A percentile compares a stretch with the other conserved stretches of the same genome.
Conservation (phyloP, 2,329 filamentous ascomycete species). For the Metarhizium sp. region DNA sequence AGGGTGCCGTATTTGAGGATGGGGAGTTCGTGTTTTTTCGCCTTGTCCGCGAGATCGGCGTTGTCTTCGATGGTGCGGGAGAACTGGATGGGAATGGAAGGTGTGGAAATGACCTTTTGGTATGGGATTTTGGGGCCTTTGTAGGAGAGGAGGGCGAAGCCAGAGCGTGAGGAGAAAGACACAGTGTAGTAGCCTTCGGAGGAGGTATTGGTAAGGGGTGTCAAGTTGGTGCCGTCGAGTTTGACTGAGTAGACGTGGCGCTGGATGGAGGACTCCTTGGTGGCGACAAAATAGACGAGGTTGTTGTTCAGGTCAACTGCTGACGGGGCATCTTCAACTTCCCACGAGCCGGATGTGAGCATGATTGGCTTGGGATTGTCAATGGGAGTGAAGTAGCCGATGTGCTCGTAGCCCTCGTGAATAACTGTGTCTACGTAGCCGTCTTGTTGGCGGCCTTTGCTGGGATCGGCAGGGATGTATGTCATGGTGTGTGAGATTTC, state of each 20-base stretch:
- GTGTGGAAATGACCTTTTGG: conserved; percentile 84
- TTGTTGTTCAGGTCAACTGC: conserved; percentile 78
- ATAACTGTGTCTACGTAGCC: conserved; percentile 92
- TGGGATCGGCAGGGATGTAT: conserved; percentile 76
- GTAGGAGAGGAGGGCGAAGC: conserved; percentile 79
- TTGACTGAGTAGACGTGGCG: conserved; percentile 87
- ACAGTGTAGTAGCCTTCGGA: conserved; percentile 70
- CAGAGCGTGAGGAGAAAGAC: conserved; percentile 74
- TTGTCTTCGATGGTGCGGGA: conserved; percentile 74
- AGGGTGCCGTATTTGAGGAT: conserved; percentile 75
- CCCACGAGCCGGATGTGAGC: conserved; percentile 85
- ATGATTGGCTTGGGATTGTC: conserved; percentile 74
- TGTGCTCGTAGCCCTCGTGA: conserved; percentile 76
- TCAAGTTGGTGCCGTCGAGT: conserved; percentile 66
- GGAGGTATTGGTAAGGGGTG: conserved; percentile 63
- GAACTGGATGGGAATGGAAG: conserved; percentile 54
- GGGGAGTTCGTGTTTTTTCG: conserved; percentile 71
- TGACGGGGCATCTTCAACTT: conserved; percentile 78
- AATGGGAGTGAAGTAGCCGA: conserved; percentile 86
- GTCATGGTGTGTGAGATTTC: conserved; percentile 81
- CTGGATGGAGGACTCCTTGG: conserved; percentile 80
- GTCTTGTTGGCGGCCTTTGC: conserved; percentile 66
- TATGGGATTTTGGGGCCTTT: conserved; percentile 77
- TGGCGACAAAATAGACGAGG: conserved; percentile 81
- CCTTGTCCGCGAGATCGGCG: conserved; percentile 54